Conservation (phyloP, 345 rosid species). For the Eucalyptus camaldulensis region DNA sequence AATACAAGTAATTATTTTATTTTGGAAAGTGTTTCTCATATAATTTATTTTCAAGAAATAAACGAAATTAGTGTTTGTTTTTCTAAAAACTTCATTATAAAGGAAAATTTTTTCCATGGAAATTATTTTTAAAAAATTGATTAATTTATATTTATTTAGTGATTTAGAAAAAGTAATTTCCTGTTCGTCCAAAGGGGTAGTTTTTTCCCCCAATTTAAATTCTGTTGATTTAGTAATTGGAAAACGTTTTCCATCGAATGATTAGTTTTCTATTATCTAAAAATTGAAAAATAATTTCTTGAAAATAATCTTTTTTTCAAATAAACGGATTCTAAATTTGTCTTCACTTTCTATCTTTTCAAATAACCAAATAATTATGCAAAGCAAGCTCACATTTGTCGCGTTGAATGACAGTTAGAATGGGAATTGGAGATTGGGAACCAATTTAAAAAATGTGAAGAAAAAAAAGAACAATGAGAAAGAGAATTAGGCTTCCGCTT, state of each 20-base stretch:
- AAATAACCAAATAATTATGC: neutral
- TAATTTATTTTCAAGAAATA: neutral
- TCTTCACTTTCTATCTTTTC: neutral
- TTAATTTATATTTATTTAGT: no score
- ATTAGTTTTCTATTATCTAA: neutral
- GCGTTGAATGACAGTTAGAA: neutral
- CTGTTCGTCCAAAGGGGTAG: accelerated
- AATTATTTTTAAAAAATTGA: no score
- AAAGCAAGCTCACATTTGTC: neutral
- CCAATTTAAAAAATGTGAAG: neutral
- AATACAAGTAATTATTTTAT: no score
- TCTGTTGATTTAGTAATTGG: neutral
- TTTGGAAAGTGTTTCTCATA: neutral
- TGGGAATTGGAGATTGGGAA: neutral
- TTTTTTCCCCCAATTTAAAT: neutral
- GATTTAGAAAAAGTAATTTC: neutral
- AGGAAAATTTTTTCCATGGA: accelerated
- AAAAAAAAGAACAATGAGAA: neutral
- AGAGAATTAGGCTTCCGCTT: neutral
- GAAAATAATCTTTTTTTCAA: neutral
- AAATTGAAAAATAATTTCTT: neutral
- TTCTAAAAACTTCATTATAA: no score
- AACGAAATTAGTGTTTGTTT: neutral
- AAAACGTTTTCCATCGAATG: neutral
- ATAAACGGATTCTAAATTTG: neutral